Evolutionary conservation across 106 monocot genomes (phyloP), one percentile per base, ranked within the genome.

Genomic region (Iris macrosiphon): DNA sequence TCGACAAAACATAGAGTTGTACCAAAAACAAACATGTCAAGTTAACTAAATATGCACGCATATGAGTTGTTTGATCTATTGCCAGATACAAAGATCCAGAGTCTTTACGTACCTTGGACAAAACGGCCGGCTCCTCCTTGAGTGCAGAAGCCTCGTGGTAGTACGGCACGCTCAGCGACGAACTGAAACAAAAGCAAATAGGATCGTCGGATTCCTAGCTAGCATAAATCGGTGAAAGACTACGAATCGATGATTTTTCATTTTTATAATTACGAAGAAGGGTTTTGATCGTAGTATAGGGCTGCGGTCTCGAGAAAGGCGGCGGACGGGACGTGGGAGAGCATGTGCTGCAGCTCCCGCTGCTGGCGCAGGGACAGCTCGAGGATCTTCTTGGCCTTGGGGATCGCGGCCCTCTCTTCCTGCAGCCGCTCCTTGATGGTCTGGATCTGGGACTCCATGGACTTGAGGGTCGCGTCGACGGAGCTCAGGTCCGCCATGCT

Each of bases 311-410:
- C n/a, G n/a, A n/a, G n/a, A n/a, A n/a, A n/a, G n/a, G n/a, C n/a
- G n/a, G n/a, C 73, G 7, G 72, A 37, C 6, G 95, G 95, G 52
- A 85, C 26, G 62, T 82, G 72, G 3, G 70, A 45, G 23, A 82
- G 70, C 85, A 95, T 89, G 57, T 85, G 85, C 68, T 95, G 73
- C 57, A 89, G 63, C 79, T 72, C 85, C 65, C 29, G 62, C 52
- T 95, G 85, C 59, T 89, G 95, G 11, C 64, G 41, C 56, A 65
- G 45, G 12, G 95, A 82, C 17, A 42, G 66, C 45, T 95, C 71
- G 2, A 89, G 60, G 23, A 95, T 68, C 50, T 64, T 89, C 95
- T 95, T 95, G 37, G 85, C 89, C 33, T 89, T 89, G 55, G 89
- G 89, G 21, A 95, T 82, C 6, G 77, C 85, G 12, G 58, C 57